A percentile compares a stretch with the other conserved stretches of the same genome.
phyloP scores from a whole-genome alignment of 805 yeast genomes.

The Cyberlindnera bimundalis region DNA sequence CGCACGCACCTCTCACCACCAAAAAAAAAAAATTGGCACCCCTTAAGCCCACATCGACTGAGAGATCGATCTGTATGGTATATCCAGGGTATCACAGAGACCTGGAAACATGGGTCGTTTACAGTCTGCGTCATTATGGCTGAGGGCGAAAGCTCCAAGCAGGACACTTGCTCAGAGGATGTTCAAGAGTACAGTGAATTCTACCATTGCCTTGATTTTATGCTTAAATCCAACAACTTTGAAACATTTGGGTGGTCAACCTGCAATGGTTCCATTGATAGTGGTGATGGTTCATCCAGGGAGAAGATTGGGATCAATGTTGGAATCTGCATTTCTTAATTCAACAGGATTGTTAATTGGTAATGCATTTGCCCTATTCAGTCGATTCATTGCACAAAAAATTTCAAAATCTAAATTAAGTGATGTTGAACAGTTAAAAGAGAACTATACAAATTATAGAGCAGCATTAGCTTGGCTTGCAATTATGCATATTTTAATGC shows the following conservation, averaged over 20 bases:
- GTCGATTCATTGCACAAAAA: constrained; percentile 38
- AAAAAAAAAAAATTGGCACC: too few relatives aligned
- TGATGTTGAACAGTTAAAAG: constrained; percentile 24
- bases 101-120: too few relatives aligned
- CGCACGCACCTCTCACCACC: too few relatives aligned
- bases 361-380: constrained; percentile 39
- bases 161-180: constrained; percentile 36
- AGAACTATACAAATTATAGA: constrained; percentile 32
- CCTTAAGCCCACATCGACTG: too few relatives aligned
- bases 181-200: constrained; percentile 35
- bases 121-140: too few relatives aligned
- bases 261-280: constrained; percentile 42
- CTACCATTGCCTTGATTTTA: constrained; percentile 40
- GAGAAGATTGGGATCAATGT: constrained; percentile 44
- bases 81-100: too few relatives aligned
- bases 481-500: constrained; percentile 43
- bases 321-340: constrained; percentile 40
- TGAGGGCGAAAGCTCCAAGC: constrained; percentile 16
- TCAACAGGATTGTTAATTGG: constrained; percentile 41
- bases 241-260: constrained; percentile 35
- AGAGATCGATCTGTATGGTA: too few relatives aligned
- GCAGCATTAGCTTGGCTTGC: constrained; percentile 43
- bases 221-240: constrained; percentile 37
- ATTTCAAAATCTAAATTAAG: constrained; percentile 30
- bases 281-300: constrained; percentile 50